Conservation (phyloP, 2,329 filamentous ascomycete genomes). For the Cadophora luteo-olivacea region DNA sequence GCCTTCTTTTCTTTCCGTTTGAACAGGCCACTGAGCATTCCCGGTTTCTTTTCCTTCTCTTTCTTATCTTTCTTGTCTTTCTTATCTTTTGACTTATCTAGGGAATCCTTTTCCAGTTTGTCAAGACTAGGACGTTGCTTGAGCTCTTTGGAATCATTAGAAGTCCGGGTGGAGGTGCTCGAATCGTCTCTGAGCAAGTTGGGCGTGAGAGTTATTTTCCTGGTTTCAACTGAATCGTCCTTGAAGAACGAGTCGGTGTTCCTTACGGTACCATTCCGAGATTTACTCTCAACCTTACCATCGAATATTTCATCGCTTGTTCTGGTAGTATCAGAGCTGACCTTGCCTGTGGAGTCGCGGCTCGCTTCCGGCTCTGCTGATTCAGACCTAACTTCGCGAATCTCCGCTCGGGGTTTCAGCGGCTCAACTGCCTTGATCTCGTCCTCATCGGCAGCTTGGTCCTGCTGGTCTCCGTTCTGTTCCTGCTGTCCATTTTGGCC, state of each 20-base stretch:
- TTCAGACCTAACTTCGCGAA: constrained; percentile 41
- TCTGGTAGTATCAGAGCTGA: constrained; percentile 49
- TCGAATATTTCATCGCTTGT: constrained; percentile 74
- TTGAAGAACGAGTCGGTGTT: constrained; percentile 98
- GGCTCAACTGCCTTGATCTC: constrained; percentile 45
- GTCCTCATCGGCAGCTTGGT: constrained; percentile 46
- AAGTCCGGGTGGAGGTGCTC: constrained; percentile 49
- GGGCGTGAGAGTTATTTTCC: constrained; percentile 96
- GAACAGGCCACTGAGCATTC: constrained; percentile 69
- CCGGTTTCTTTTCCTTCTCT: constrained; percentile 55
- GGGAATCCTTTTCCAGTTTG: constrained; percentile 71
- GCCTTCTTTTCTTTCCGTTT: constrained; percentile 54
- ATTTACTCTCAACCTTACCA: constrained; percentile 62
- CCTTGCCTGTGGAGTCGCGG: constrained; percentile 30
- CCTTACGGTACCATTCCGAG: constrained; percentile 83
- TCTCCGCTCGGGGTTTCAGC: constrained; percentile 50
- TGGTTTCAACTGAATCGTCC: constrained; percentile 92
- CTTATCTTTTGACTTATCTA: constrained; percentile 73
- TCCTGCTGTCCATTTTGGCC: constrained; percentile 56
- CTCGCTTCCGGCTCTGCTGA: constrained; percentile 33
- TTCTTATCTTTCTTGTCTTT: constrained; percentile 68
- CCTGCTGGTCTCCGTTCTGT: constrained; percentile 37
- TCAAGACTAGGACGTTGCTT: constrained; percentile 75
- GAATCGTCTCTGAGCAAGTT: constrained; percentile 86
- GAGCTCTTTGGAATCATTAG: constrained; percentile 54